These are phyloP conservation scores for Lasiodiplodia sp. DNA, from an alignment of 2,329 filamentous ascomycete genomes.

Conservation along the genomic window DNA sequence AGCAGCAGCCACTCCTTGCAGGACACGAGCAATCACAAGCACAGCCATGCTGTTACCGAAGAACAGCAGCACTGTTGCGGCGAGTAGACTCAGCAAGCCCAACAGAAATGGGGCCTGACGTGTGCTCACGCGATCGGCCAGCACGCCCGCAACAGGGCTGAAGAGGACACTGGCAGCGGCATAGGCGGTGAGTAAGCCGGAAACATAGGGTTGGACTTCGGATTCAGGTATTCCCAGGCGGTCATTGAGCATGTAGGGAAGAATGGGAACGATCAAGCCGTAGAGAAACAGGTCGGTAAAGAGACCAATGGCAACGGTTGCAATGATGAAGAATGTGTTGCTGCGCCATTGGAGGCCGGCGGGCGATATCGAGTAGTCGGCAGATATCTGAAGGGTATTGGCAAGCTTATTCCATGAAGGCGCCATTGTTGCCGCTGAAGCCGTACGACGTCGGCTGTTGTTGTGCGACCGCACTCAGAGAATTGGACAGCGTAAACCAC, in stretches of 20 bases:
- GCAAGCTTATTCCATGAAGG: constrained; percentile 10
- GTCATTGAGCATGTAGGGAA: constrained; percentile 64
- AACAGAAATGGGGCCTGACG: constrained; percentile 65
- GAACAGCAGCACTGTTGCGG: constrained; percentile 63
- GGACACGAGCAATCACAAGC: constrained; percentile 60
- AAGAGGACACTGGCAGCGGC: constrained; percentile 61
- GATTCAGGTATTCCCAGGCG: constrained; percentile 57
- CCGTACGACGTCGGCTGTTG: not conserved
- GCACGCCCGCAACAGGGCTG: constrained; percentile 60
- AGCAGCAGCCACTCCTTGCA: constrained; percentile 65
- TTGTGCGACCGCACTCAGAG: not conserved
- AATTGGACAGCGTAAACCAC: not conserved
- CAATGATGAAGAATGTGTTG: constrained; percentile 64
- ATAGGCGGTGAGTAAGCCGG: constrained; percentile 62
- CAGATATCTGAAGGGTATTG: constrained; percentile 22
- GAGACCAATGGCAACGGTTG: constrained; percentile 62
- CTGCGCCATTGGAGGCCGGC: constrained; percentile 61
- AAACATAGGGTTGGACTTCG: constrained; percentile 62
- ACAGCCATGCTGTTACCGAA: constrained; percentile 57
- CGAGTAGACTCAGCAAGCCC: constrained; percentile 61
- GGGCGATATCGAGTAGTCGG: constrained; percentile 9
- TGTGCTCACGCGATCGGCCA: constrained; percentile 61
- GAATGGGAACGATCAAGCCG: constrained; percentile 64
- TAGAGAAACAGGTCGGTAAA: constrained; percentile 69
- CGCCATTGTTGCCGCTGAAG: constrained; percentile 2